Base-by-base conservation (phyloP, 345 rosid species). In the Linum tenue region DNA sequence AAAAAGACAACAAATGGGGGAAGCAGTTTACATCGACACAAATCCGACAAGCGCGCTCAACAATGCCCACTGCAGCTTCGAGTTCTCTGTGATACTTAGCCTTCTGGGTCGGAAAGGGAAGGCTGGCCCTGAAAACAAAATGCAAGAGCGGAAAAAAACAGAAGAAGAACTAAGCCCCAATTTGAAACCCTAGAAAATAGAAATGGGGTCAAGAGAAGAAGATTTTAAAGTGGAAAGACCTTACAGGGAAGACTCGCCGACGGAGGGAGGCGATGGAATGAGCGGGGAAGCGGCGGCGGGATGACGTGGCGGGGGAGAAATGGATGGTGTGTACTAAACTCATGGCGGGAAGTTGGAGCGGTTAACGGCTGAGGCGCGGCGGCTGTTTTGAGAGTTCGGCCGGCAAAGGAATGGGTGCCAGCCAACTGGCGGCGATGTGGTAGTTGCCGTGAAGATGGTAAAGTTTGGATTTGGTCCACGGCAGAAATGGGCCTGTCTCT, bases 31-130 rank as follows among this genome's bases (percentile, higher is more conserved):
- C 98, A 55, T 86, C 91, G 14, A 87, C 69, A 64, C 97, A 92
- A 65, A 92, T 88, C 17, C 81, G 79, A 71, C 97, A 92, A 60
- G 98, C 95, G 77, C 84, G 82, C 76, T 82, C 88, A 42, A 89
- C 92, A 4, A 80, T 82, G 67, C 76, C 85, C 59, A 86, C 75
- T 15, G 95, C 97, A 31, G 84, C 88, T 60, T 81, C 84, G 16
- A 92, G 87, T 76, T 92, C 97, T 69, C 67, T 77, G 64, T 78
- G 82, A 60, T 86, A 92, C 77, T 80, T 84, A 5, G 91, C 88
- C 67, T 79, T 83, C 60, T 80, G 80, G 62, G 69, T 80, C 0
- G 82, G 78, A 60, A 84, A 84, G 16, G 98, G 95, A 63, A 87
- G 85, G 61, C 76, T 76, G 48, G 86, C 75, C 79, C 87, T 81